Evolutionary conservation across 2,329 filamentous ascomycete genomes (phyloP).

Genomic region (Cladosporium velox): DNA sequence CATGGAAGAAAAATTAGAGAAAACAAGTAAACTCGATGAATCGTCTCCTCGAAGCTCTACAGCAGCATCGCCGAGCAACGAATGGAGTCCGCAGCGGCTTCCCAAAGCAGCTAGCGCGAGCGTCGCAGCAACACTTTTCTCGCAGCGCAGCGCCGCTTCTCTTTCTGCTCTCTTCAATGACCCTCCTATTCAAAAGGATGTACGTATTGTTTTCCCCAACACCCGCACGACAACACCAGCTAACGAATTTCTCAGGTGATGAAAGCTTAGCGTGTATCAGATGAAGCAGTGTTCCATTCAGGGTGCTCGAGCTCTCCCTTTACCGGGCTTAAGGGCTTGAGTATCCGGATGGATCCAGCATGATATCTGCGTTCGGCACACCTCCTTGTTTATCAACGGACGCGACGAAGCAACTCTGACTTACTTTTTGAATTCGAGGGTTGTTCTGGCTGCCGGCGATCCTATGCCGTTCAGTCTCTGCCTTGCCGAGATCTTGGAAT

Average conservation of each 20-base stretch:
- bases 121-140: conserved; percentile 30
- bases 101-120: conserved; percentile 27
- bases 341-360: conserved; percentile 66
- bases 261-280: conserved; percentile 96
- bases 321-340: conserved; percentile 85
- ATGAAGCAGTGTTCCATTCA: conserved; percentile 58
- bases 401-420: conserved; percentile 98
- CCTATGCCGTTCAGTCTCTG: conserved; percentile 9
- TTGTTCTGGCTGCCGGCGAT: conserved; percentile 13
- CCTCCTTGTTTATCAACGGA: conserved; percentile 95
- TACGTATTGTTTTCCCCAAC: conserved; percentile 55
- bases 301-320: conserved; percentile 72
- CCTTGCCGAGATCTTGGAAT: not conserved
- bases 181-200: conserved; percentile 99
- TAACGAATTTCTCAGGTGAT: conserved; percentile 71
- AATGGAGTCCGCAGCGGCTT: conserved; percentile 7
- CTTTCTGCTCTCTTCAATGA: conserved; percentile 64
- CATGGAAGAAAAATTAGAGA: not conserved
- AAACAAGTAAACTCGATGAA: not conserved
- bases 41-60: not conserved
- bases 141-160: not conserved
- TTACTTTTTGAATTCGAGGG: conserved; percentile 16
- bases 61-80: conserved; percentile 5
- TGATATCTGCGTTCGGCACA: conserved; percentile 99
- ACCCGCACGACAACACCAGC: conserved; percentile 26